These are phyloP conservation scores for Penstemon barbatus DNA, from an alignment of 257 asterid genomes.

Conservation along the genomic window DNA sequence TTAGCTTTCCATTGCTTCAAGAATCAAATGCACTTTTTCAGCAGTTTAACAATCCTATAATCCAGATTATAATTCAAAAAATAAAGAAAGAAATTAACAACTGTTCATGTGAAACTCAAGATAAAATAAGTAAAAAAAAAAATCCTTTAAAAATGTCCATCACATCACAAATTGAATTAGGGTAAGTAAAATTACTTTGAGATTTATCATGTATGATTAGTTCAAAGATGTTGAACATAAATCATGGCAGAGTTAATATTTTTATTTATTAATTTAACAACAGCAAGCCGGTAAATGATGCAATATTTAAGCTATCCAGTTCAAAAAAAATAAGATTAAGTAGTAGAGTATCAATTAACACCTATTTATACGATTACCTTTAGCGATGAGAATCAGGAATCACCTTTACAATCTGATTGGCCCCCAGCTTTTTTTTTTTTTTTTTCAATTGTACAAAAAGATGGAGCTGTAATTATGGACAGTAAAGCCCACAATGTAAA, in stretches of 20 bases:
- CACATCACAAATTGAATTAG: background rate
- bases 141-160: slow-evolving; percentile 6
- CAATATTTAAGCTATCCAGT: too few relatives aligned
- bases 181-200: background rate
- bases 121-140: background rate
- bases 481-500: background rate
- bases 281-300: background rate
- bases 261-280: slow-evolving; percentile 2
- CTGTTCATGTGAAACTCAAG: background rate
- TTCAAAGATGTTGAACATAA: slow-evolving; percentile 15
- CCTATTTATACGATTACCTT: background rate
- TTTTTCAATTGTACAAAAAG: background rate
- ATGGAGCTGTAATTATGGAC: slow-evolving; percentile 22
- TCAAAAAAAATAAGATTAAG: slow-evolving; percentile 3
- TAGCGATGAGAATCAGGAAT: slow-evolving; percentile 27
- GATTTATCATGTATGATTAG: background rate
- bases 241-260: slow-evolving; percentile 5
- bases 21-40: slow-evolving; percentile 19
- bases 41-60: slow-evolving; percentile 21
- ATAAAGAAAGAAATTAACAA: background rate
- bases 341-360: too few relatives aligned
- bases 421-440: slow-evolving; percentile 12
- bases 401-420: slow-evolving; percentile 26
- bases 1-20: slow-evolving; percentile 24
- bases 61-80: slow-evolving; percentile 10